Evolutionary conservation across 352 stramenopile genomes (phyloP), one percentile per base, ranked within the genome.

Genomic region (Phytophthora sp.): DNA sequence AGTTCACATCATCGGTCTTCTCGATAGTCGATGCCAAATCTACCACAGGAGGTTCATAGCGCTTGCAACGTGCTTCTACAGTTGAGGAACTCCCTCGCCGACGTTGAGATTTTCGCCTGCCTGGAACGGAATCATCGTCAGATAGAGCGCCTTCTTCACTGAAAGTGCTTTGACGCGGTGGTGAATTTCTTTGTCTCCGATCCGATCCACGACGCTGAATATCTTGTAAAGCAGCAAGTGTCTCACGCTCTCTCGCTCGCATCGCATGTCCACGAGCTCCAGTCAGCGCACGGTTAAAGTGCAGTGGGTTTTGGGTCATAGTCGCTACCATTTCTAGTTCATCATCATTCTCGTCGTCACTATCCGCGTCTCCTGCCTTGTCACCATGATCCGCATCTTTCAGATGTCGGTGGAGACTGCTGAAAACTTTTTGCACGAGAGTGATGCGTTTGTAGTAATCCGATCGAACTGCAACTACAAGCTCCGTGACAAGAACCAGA

Each of bases 261-360:
- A 73, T 73, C 16, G 74, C 60, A 23, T 74, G 38, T 39, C 59
- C 62, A 39, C 71, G 57, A 1, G 78, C 70, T 4, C 62, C 79
- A 24, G 68, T 63, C n/a, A 82, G 57, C 2, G 71, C 65, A 11
- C 82, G 73, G 27, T 84, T 86, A 53, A 85, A 76, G 29, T 86
- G 69, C 29, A 90, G 58, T 16, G 81, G 81, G 33, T 90, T 90
- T 35, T 81, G 77, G 1, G 79, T 90, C 78, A 86, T 88, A 38
- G 83, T 80, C 13, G 81, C 72, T 26, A 86, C 79, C 81, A 90
- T 90, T 45, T 88, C 81, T 2, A 90, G 70, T 16, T 79, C 77
- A 29, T 88, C 80, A 50, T 87, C 76, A 21, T 83, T 74, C 31
- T 78, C 72, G 21, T 77, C 66, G 1, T 75, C 66, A 23, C 49